phyloP scores from a whole-genome alignment of 2,329 filamentous ascomycete genomes.

The Diplodia corticola region DNA sequence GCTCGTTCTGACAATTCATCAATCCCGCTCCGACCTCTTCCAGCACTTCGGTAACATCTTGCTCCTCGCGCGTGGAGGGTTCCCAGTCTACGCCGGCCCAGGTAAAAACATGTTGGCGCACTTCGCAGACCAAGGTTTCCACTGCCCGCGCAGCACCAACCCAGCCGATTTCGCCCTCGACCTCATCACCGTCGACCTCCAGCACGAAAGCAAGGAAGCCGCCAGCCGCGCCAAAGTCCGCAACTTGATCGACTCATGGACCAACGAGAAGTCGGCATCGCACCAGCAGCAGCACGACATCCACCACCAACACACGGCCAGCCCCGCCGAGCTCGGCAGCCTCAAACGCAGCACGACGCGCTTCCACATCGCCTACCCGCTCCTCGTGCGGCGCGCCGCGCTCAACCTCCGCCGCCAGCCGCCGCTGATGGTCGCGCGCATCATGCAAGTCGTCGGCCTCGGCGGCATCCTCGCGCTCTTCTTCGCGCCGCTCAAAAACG shows the following conservation, averaged over 20 bases:
- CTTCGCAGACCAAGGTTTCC: conserved; percentile 60
- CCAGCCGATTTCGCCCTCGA: conserved; percentile 78
- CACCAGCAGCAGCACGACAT: neutral
- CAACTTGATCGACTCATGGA: conserved; percentile 62
- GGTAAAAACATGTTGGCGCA: conserved; percentile 65
- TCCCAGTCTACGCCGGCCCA: conserved; percentile 66
- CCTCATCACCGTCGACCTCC: conserved; percentile 73
- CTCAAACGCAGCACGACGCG: conserved; percentile 64
- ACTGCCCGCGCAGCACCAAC: conserved; percentile 70
- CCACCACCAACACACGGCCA: conserved; percentile 35
- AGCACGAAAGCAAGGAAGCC: conserved; percentile 62
- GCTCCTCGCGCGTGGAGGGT: conserved; percentile 68
- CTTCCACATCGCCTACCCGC: conserved; percentile 63
- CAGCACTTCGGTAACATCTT: conserved; percentile 70
- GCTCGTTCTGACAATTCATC: conserved; percentile 74
- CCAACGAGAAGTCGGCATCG: conserved; percentile 19
- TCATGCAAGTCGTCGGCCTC: conserved; percentile 42
- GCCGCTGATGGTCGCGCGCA: conserved; percentile 37
- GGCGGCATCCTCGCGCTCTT: conserved; percentile 46
- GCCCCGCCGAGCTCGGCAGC: conserved; percentile 70
- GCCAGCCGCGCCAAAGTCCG: conserved; percentile 64
- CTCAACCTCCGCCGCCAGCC: conserved; percentile 58
- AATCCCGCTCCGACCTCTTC: conserved; percentile 73
- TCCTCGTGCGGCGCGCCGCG: conserved; percentile 65
- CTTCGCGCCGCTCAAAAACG: conserved; percentile 68